Conservation (phyloP, 164 flowering plant species). For the Vitis riparia region DNA sequence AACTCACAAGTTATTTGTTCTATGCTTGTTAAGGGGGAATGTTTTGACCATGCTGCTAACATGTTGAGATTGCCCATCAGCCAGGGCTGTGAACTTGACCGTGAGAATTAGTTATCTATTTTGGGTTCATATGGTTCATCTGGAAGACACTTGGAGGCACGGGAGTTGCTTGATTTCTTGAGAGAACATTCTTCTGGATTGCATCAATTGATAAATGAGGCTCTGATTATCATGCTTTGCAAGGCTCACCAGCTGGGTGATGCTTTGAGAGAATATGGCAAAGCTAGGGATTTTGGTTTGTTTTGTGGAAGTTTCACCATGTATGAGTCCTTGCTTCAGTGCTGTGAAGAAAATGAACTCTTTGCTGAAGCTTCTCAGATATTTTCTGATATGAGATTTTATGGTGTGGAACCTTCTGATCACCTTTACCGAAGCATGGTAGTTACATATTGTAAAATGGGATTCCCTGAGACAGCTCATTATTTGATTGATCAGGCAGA, state of each 20-base stretch:
- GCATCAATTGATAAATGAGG: conserved; percentile 47
- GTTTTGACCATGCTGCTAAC: conserved; percentile 63
- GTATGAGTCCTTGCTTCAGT: conserved; percentile 68
- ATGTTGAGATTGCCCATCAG: conserved; percentile 54
- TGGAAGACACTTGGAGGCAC: conserved; percentile 63
- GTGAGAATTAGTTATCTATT: conserved; percentile 52
- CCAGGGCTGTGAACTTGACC: conserved; percentile 53
- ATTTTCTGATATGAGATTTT: conserved; percentile 77
- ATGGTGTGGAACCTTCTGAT: conserved; percentile 57
- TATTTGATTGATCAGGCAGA: conserved; percentile 60
- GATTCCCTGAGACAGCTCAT: conserved; percentile 90
- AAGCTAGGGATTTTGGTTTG: conserved; percentile 25
- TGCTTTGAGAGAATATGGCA: conserved; percentile 65
- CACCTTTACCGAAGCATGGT: conserved; percentile 45
- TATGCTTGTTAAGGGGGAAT: conserved; percentile 67
- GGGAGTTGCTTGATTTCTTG: conserved; percentile 53
- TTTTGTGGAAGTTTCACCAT: conserved; percentile 39
- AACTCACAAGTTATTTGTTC: conserved; percentile 52
- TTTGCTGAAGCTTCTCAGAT: conserved; percentile 76
- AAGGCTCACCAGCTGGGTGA: conserved; percentile 50
- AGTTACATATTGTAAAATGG: conserved; percentile 60
- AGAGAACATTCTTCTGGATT: conserved; percentile 43
- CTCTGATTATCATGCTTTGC: conserved; percentile 58
- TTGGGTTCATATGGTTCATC: conserved; percentile 62
- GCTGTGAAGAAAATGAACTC: conserved; percentile 56